These are phyloP conservation scores for Sarocladium kiliense DNA, from an alignment of 2,329 filamentous ascomycete species.

Conservation along the genomic window DNA sequence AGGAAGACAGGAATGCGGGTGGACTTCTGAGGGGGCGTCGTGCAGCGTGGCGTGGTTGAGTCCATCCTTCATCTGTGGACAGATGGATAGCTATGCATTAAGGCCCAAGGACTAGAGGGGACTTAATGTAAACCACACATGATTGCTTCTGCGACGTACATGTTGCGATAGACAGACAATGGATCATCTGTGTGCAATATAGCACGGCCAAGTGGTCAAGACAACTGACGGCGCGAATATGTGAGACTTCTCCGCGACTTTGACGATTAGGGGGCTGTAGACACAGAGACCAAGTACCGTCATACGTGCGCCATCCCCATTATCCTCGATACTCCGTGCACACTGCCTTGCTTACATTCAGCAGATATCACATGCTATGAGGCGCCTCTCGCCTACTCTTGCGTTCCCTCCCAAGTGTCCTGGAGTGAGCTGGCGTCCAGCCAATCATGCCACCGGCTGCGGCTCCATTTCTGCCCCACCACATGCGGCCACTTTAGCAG, in stretches of 20 bases:
- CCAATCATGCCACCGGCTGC: too few relatives aligned
- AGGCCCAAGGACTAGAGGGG: background rate
- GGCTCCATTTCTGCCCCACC: too few relatives aligned
- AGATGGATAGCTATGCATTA: background rate
- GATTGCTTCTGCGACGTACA: background rate
- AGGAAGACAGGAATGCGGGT: background rate
- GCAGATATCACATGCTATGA: too few relatives aligned
- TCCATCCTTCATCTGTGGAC: background rate
- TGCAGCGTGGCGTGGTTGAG: background rate
- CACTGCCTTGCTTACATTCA: too few relatives aligned
- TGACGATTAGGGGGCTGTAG: too few relatives aligned
- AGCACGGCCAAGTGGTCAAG: background rate
- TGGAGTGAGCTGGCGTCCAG: too few relatives aligned
- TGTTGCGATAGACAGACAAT: background rate
- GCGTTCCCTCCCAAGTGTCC: too few relatives aligned
- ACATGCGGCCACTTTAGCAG: slow-evolving; percentile 9
- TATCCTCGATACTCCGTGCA: too few relatives aligned
- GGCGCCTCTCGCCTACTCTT: too few relatives aligned
- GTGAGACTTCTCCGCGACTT: background rate
- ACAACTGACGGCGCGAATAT: background rate
- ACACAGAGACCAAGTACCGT: too few relatives aligned
- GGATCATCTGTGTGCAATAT: background rate
- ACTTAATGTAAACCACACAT: background rate
- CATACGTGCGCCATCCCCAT: too few relatives aligned
- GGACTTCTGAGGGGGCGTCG: background rate